These are phyloP conservation scores for Globisporangium paddicum DNA, from an alignment of 352 stramenopile genomes.

Conservation along the genomic window DNA sequence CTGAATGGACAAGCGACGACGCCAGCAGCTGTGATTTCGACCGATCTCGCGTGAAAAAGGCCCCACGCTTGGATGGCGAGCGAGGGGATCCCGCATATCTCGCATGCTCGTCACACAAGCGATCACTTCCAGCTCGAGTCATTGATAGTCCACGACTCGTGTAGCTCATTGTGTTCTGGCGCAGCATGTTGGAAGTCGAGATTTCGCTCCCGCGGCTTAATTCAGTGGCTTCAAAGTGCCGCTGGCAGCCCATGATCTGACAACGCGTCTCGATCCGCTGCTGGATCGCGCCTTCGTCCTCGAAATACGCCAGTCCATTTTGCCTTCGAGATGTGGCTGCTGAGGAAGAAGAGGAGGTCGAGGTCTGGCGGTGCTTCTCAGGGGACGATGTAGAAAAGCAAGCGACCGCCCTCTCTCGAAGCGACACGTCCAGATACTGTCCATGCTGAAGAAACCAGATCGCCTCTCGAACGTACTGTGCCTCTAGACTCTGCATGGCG, in stretches of 20 bases:
- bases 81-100: conserved; percentile 16
- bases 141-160: conserved; percentile 3
- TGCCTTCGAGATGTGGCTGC: conserved; percentile 5
- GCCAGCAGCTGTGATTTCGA: conserved; percentile 14
- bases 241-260: conserved; percentile 41
- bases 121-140: conserved; percentile 2
- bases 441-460: conserved; percentile 59
- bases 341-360: background rate
- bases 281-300: conserved; percentile 31
- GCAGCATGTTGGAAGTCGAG: conserved; percentile 21
- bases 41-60: conserved; percentile 23
- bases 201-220: conserved; percentile 14
- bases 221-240: conserved; percentile 8
- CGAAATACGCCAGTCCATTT: conserved; percentile 31
- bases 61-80: conserved; percentile 28
- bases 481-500: conserved; percentile 48
- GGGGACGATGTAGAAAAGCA: background rate
- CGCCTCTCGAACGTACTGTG: conserved; percentile 57
- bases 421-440: conserved; percentile 32
- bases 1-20: conserved; percentile 28
- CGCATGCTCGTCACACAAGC: conserved; percentile 33
- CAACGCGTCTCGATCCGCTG: conserved; percentile 45
- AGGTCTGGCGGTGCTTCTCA: background rate
- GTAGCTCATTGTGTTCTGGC: conserved; percentile 6
- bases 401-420: conserved; percentile 21